Percentiles rank a stretch among this genome's conserved stretches.
Conservation (phyloP, 257 asterid genomes). For the Solanum ahanhuiri region DNA sequence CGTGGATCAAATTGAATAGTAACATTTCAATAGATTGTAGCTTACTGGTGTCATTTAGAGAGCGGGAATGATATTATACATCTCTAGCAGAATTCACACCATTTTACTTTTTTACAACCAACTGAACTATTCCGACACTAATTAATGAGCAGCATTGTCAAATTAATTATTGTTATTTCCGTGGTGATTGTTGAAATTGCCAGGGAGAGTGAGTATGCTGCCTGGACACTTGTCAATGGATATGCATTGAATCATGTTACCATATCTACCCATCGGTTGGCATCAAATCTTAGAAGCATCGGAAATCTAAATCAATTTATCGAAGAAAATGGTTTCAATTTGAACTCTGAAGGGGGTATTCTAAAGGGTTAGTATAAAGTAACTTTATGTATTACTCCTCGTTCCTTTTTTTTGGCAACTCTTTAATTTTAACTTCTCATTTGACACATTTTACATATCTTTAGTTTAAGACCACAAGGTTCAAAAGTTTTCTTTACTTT, state of each 20-base stretch:
- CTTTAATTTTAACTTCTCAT: background rate
- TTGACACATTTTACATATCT: too few species aligned
- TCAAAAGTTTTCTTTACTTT: background rate
- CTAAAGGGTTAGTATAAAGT: conserved; percentile 55
- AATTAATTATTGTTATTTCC: background rate
- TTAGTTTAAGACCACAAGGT: background rate
- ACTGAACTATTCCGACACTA: background rate
- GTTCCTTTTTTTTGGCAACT: background rate
- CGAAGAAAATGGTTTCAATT: conserved; percentile 70
- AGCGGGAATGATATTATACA: background rate
- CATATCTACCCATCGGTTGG: conserved; percentile 72
- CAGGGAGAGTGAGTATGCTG: conserved; percentile 98
- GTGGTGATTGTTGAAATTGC: conserved; percentile 8
- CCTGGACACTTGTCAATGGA: conserved; percentile 96
- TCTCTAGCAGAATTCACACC: background rate
- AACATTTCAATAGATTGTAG: background rate
- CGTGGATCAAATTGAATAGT: background rate
- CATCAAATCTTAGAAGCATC: conserved; percentile 48
- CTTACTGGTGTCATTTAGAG: background rate
- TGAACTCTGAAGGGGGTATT: conserved; percentile 90
- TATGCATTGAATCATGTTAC: conserved; percentile 78
- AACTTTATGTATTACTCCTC: background rate
- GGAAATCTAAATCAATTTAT: conserved; percentile 57
- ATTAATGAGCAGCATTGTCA: background rate
- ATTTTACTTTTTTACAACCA: background rate